Base-by-base conservation (phyloP, 1,284 basidiomycete species). In the Trametes hirsuta region DNA sequence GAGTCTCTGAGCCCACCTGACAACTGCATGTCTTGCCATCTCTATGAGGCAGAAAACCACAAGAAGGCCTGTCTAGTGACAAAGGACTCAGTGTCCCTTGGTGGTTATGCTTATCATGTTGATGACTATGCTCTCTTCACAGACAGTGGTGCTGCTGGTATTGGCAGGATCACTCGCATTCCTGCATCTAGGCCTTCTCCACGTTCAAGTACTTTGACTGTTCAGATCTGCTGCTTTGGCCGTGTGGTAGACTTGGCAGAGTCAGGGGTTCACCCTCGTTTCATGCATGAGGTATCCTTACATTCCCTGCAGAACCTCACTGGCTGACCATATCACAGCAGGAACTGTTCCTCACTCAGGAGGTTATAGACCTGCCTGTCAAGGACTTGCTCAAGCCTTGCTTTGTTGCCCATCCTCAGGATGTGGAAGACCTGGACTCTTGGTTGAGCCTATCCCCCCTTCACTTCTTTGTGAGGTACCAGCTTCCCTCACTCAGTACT, bases 381-480 rank as follows among this genome's bases (percentile, higher is more conserved):
- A 57, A 69, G 4, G 67, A 78, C 2, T 67, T 90, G 12, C 69
- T 88, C 37, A 75, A 74, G 4, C 72, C 78, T 3, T 81, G 84
- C 53, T 79, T 76, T 52, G 85, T 86, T 10, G 68, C 81, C 15
- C 77, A 81, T 25, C 65, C 63, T 15, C 63, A 72, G 10, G 49
- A 71, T 14, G 63, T 72, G n/a, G 51, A 60, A 1, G 72, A 78
- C 22, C 63, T 81, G 9, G 69, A 77, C 4, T 65, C 72, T 0
- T 91, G 87, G 87, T 69, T 85, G 0, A 59, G 73, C 2, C 64
- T 76, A 6, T 86, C 86, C 0, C 79, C 84, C 0, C 69, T 77
- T 24, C 83, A 87, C 61, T 90, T 87, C 70, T 88, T 81, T 59
- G 71, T 83, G 50, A 66, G 71, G 18, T 87, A 82, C 63, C 65